A percentile compares a stretch with the other conserved stretches of the same genome.
These are phyloP conservation scores for Nicotiana otophora DNA, from an alignment of 257 asterid genomes.

Conservation along the genomic window DNA sequence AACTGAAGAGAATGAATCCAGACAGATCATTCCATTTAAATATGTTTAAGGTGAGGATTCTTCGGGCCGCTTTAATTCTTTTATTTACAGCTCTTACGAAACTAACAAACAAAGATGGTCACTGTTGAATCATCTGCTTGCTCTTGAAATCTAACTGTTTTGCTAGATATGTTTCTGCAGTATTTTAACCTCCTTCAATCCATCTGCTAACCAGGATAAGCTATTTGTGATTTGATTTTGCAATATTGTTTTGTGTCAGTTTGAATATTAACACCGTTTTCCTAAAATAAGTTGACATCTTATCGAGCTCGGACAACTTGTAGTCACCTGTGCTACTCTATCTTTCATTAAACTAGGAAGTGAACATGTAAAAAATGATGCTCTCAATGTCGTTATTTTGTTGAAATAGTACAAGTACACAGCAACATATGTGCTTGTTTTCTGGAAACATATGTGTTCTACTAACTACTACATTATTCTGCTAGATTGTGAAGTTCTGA, in stretches of 20 bases:
- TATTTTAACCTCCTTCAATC: neutral
- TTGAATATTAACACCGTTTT: neutral
- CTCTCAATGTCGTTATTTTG: neutral
- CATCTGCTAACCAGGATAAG: neutral
- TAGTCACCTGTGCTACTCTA: neutral
- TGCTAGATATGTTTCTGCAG: neutral
- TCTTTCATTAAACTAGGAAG: neutral
- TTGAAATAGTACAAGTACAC: neutral
- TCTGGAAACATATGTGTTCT: neutral
- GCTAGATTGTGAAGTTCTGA: neutral
- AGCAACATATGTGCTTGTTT: neutral
- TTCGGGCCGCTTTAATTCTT: neutral
- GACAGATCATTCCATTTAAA: slow-evolving; percentile 47
- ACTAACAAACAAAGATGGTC: neutral
- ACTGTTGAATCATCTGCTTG: neutral
- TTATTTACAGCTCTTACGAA: neutral
- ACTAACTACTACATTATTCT: neutral
- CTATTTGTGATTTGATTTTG: neutral
- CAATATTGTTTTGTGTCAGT: neutral
- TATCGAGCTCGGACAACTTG: neutral
- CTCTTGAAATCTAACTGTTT: neutral
- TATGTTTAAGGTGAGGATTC: slow-evolving; percentile 74
- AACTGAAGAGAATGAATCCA: slow-evolving; percentile 70
- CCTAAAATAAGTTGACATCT: neutral
- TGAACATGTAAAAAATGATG: neutral